Evolutionary conservation across 2,329 filamentous ascomycete genomes (phyloP).

Genomic region (Volutella citrinella): DNA sequence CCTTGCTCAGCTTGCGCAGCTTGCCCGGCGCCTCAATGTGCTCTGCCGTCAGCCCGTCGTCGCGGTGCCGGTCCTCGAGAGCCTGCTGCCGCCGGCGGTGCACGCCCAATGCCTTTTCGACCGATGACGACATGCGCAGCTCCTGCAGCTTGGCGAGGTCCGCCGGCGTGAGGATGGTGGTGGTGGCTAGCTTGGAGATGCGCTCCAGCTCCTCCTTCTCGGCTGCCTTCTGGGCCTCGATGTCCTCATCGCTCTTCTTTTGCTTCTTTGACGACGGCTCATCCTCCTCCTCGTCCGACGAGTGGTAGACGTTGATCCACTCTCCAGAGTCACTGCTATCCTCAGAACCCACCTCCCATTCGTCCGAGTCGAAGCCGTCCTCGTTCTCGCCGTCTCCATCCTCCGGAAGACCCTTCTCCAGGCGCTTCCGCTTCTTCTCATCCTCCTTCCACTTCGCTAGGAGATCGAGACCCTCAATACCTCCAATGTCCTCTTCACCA

Average conservation of each 20-base stretch:
- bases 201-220: conserved; percentile 44
- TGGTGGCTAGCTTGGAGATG: conserved; percentile 79
- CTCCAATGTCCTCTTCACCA: conserved; percentile 75
- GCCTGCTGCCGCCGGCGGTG: conserved; percentile 47
- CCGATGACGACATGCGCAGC: conserved; percentile 69
- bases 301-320: conserved; percentile 91
- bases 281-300: conserved; percentile 76
- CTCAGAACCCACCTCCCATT: conserved; percentile 60
- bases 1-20: conserved; percentile 81
- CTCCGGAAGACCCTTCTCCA: conserved; percentile 65
- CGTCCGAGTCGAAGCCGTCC: conserved; percentile 50
- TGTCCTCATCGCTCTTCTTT: conserved; percentile 28
- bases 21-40: conserved; percentile 86
- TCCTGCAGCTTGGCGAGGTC: conserved; percentile 94
- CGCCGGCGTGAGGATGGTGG: conserved; percentile 89
- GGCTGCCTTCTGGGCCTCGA: conserved; percentile 36
- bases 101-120: conserved; percentile 60
- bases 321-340: conserved; percentile 72
- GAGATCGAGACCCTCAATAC: conserved; percentile 88
- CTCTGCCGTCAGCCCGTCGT: conserved; percentile 85
- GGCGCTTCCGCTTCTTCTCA: conserved; percentile 70
- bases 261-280: conserved; percentile 54
- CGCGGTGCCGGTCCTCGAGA: conserved; percentile 60
- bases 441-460: conserved; percentile 93
- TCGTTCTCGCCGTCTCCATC: conserved; percentile 60